A percentile compares a stretch with the other conserved stretches of the same genome.
Evolutionary conservation across 352 stramenopile genomes (phyloP).

Genomic region (Phytophthora sp.): DNA sequence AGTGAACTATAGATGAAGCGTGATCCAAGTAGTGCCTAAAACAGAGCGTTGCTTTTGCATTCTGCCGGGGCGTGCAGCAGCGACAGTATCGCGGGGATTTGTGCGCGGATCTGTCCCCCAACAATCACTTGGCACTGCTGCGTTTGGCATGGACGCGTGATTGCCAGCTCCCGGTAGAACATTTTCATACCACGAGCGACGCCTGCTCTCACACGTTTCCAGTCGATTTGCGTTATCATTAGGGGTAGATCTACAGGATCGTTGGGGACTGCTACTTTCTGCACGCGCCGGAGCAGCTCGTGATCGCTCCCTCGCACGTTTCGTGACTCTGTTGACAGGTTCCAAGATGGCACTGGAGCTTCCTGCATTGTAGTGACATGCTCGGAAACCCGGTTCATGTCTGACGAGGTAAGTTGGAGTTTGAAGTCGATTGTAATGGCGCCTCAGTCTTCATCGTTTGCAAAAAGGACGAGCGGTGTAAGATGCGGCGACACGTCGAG

Average conservation of each 20-base stretch:
- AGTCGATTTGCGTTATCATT: conserved; percentile 9
- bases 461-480: not conserved
- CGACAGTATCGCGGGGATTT: conserved; percentile 16
- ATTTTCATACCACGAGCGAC: conserved; percentile 17
- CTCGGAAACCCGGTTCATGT: not conserved
- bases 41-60: conserved; percentile 36
- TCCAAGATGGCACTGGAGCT: conserved; percentile 21
- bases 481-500: conserved; percentile 1
- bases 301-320: conserved; percentile 30
- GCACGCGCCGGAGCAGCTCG: conserved; percentile 33
- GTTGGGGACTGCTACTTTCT: conserved; percentile 21
- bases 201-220: conserved; percentile 23
- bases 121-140: conserved; percentile 29
- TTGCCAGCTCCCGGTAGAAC: conserved; percentile 9
- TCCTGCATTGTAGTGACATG: conserved; percentile 8
- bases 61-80: conserved; percentile 34
- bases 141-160: conserved; percentile 3
- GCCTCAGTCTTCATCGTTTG: not conserved
- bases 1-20: conserved; percentile 45
- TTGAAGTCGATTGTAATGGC: not conserved
- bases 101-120: conserved; percentile 21
- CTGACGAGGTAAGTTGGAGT: not conserved
- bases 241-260: conserved; percentile 20
- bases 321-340: conserved; percentile 11
- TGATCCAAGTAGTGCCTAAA: conserved; percentile 21